phyloP scores from a whole-genome alignment of 768 basidiomycete species.

The Kwoniella dejecticola region DNA sequence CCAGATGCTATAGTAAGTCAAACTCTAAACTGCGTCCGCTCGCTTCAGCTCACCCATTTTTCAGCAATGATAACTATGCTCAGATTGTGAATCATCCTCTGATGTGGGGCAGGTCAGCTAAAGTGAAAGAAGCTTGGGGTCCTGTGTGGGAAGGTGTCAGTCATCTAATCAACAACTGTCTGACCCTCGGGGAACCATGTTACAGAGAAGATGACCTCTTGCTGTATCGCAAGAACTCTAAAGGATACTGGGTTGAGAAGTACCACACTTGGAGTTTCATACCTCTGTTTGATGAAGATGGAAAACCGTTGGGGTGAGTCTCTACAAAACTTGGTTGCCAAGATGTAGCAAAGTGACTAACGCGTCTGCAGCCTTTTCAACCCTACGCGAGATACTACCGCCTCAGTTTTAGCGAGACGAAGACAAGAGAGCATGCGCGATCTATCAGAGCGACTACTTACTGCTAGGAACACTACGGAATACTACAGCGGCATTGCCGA shows the following conservation, averaged over 20 bases:
- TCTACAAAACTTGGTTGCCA: background rate
- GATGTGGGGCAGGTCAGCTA: slow-evolving; percentile 25
- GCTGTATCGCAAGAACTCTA: slow-evolving; percentile 23
- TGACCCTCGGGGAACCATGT: slow-evolving; percentile 14
- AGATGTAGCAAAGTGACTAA: background rate
- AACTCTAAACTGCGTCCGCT: background rate
- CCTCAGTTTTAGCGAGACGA: slow-evolving; percentile 24
- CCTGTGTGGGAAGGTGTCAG: slow-evolving; percentile 29
- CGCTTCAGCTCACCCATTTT: background rate
- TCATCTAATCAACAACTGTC: slow-evolving; percentile 21
- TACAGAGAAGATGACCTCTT: slow-evolving; percentile 26
- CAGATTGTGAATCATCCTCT: slow-evolving; percentile 27
- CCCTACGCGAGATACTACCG: slow-evolving; percentile 30
- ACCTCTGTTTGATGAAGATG: slow-evolving; percentile 17
- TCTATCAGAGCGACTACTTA: slow-evolving; percentile 22
- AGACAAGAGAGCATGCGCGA: slow-evolving; percentile 24
- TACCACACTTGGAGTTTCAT: slow-evolving; percentile 40
- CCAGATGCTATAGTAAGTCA: slow-evolving; percentile 39
- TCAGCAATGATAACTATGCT: slow-evolving; percentile 28
- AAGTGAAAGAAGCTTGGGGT: slow-evolving; percentile 23
- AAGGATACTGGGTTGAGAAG: slow-evolving; percentile 27
- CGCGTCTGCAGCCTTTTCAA: slow-evolving; percentile 19
- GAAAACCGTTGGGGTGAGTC: slow-evolving; percentile 19
- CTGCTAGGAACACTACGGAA: slow-evolving; percentile 18
- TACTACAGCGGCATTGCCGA: slow-evolving; percentile 22